Conservation (phyloP, 2,329 filamentous ascomycete species). For the Neonectria punicea region DNA sequence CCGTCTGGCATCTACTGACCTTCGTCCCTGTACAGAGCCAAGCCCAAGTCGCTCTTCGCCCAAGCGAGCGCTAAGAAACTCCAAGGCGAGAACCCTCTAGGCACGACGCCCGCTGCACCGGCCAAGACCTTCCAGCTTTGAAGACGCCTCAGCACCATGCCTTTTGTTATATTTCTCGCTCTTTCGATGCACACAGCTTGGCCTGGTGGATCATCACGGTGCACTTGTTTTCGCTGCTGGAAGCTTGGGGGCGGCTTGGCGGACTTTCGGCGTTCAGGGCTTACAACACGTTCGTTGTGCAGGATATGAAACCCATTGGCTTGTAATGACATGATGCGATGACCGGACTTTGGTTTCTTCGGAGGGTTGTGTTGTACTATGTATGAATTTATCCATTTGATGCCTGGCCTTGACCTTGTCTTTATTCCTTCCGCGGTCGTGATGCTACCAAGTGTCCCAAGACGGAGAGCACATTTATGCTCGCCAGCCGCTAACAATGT, state of each 20-base stretch:
- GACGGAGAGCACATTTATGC: constrained; percentile 54
- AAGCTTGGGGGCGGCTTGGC: constrained; percentile 35
- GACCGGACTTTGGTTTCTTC: constrained; percentile 37
- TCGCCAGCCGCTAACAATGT: constrained; percentile 73
- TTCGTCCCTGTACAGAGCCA: constrained; percentile 57
- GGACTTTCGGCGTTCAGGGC: constrained; percentile 36
- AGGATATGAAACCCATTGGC: constrained; percentile 36
- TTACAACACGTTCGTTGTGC: constrained; percentile 27
- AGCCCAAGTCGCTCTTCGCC: constrained; percentile 75
- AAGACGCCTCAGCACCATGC: constrained; percentile 2
- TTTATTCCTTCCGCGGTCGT: constrained; percentile 17
- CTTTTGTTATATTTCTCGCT: constrained; percentile 14
- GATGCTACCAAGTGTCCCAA: not conserved
- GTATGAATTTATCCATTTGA: constrained; percentile 37
- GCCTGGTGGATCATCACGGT: constrained; percentile 24
- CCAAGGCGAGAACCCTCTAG: constrained; percentile 56
- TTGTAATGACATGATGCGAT: constrained; percentile 46
- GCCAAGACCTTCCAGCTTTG: constrained; percentile 40
- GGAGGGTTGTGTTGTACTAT: constrained; percentile 31
- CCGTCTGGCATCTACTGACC: constrained; percentile 32
- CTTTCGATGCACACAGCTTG: constrained; percentile 30
- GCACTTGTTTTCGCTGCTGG: constrained; percentile 29
- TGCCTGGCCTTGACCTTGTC: constrained; percentile 21
- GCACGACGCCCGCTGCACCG: constrained; percentile 50
- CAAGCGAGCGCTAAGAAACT: constrained; percentile 73